Base-by-base conservation (phyloP, 805 yeast species). In the Saturnispora gosingensis region DNA sequence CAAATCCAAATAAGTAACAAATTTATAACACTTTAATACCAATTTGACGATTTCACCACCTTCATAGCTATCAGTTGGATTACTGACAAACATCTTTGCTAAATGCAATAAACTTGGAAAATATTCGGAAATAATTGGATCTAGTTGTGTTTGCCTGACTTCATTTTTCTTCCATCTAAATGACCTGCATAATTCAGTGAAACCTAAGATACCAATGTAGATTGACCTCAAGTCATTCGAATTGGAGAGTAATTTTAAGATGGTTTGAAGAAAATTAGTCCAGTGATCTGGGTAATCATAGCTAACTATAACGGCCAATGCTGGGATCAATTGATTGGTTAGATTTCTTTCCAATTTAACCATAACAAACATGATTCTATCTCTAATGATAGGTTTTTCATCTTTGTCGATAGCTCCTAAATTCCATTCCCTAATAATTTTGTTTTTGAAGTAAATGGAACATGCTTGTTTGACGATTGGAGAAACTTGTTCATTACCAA, bases 381-480 rank as follows among this genome's bases (percentile, higher is more conserved):
- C 85, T 55, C 83, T 78, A 56, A 93, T 80, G 24, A 77, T 71
- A 3, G 86, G 87, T 61, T 82, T 85, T 63, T 91, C 97, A 54
- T 78, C 89, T 4, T 71, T 69, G 56, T 81, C 84, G 11, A 88
- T 80, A 1, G 61, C 65, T 32, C 61, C 67, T 2, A 49, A 50
- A 7, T 59, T 58, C 98, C 98, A 93, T 54, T 76, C 74, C 46
- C 78, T 75, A 11, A 75, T 67, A 16, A 89, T 73, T 51, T 81
- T 74, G 66, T 91, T 93, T 64, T 91, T 91, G 69, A 91, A 81
- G 66, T 82, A 90, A 24, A 91, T 83, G 0, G 95, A 93, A 27
- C 96, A 86, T 8, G 96, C 88, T 52, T 81, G 75, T 59, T 83
- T 80, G 48, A 87, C 76, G 28, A 74, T 77, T 1, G 74, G 72